phyloP scores from a whole-genome alignment of 768 basidiomycete genomes.

The Boletus insuetus region DNA sequence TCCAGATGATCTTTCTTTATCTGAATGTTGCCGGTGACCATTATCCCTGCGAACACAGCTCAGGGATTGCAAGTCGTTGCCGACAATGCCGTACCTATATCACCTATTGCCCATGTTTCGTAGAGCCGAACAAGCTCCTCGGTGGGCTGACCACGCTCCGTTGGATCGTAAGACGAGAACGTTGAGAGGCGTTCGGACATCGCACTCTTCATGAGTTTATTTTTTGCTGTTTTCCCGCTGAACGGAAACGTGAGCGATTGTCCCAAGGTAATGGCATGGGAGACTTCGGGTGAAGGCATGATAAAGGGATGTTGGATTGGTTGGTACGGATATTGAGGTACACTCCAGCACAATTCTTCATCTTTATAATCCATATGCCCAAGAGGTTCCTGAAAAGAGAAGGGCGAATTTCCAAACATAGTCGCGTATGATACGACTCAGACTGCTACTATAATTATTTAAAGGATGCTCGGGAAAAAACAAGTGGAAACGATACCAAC shows the following conservation, averaged over 20 bases:
- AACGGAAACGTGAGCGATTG: constrained; percentile 30
- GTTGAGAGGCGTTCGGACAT: constrained; percentile 37
- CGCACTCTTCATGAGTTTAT: constrained; percentile 34
- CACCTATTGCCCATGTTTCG: constrained; percentile 33
- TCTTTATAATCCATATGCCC: constrained; percentile 19
- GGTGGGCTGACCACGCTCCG: constrained; percentile 30
- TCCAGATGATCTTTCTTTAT: constrained; percentile 35
- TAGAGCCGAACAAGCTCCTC: constrained; percentile 35
- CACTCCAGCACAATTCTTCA: constrained; percentile 2
- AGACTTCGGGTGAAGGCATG: constrained; percentile 15
- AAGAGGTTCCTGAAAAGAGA: constrained; percentile 12
- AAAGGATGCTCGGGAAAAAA: neutral
- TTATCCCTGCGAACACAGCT: constrained; percentile 25
- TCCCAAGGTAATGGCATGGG: constrained; percentile 20
- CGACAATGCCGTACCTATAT: constrained; percentile 22
- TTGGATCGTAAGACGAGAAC: constrained; percentile 30
- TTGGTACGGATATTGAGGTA: constrained; percentile 16
- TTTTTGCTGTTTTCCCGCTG: constrained; percentile 29
- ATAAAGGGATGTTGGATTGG: constrained; percentile 7
- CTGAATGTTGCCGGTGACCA: constrained; percentile 34
- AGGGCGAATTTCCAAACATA: constrained; percentile 15
- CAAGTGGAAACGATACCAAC: constrained; percentile 3
- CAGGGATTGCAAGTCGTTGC: neutral
- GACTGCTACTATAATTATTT: neutral
- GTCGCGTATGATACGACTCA: neutral